Base-by-base conservation (phyloP, 805 yeast species). In the Candida piceae region DNA sequence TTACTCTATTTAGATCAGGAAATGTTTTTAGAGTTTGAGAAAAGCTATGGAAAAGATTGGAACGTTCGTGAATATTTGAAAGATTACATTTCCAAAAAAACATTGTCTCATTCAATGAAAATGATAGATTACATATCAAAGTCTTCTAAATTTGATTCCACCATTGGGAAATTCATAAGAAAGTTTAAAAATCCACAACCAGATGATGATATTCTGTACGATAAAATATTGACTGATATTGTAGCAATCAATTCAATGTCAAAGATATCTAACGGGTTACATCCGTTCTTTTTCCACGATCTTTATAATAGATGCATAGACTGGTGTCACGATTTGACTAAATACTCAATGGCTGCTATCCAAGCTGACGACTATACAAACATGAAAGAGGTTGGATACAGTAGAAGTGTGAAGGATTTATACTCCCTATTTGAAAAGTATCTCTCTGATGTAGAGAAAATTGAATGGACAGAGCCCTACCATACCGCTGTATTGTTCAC, bases 401-500 rank as follows among this genome's bases (percentile, higher is more conserved):
- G 47, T 25, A 18, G 21, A 11, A 39, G 52, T 32, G 49, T 48
- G 10, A 28, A 25, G 3, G 32, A 37, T 9, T 15, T 43, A 9
- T 46, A 43, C 34, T 39, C 34, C 10, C 28, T 43, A n/a, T 41
- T 43, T 34, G 48, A 46, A 23, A 35, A 26, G 18, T 32, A 36
- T 11, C 17, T 43, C 19, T 19, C 24, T 6, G 38, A 37, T 10
- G 35, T 39, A 16, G 39, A 43, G 11, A 26, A 26, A 4, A 16
- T 45, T 9, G 22, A 24, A 13, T 41, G 45, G 46, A 22, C 28
- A 10, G 31, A 41, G 15, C 20, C 25, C 12, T 16, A 13, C 13
- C 50, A 46, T 16, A 44, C 37, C 29, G 45, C 50, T 7, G 20
- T 34, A 5, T 29, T 43, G 13, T 37, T 38, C 24, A 41, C 44